Conservation (phyloP, 208 protist species). For the Leishmania major region DNA sequence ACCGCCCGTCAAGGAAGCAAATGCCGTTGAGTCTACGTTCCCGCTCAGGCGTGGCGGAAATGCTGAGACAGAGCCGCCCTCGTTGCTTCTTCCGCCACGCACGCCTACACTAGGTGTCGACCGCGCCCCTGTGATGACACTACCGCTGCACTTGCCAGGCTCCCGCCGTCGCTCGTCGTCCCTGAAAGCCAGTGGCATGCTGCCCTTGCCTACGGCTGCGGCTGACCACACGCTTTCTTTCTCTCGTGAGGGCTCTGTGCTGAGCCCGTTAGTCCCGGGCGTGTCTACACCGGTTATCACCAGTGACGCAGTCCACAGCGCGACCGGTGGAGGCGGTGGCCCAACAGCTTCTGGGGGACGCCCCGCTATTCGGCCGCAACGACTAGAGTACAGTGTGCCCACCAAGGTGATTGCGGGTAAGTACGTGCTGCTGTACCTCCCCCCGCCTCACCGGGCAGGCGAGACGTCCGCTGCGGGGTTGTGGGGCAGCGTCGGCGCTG, state of each 20-base stretch:
- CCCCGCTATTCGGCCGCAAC: conserved; percentile 7
- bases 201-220: neutral
- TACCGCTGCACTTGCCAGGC: neutral
- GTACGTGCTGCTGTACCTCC: conserved; percentile 74
- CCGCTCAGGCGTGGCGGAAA: neutral
- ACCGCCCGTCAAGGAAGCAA: neutral
- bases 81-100: neutral
- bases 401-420: conserved; percentile 50
- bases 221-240: neutral
- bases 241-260: conserved; percentile 6
- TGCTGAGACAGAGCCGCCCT: neutral
- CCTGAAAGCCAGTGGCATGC: conserved; percentile 3
- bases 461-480: conserved; percentile 13
- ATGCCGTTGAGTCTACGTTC: neutral
- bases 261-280: conserved; percentile 21
- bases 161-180: conserved; percentile 4
- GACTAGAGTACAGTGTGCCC: conserved; percentile 51
- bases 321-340: neutral
- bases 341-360: neutral
- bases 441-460: conserved; percentile 25
- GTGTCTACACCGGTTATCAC: neutral
- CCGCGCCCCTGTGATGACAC: neutral
- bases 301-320: neutral
- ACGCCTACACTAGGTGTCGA: neutral
- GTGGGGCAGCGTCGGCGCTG: conserved; percentile 8